Conservation (phyloP, 768 basidiomycete species). For the Polyporus arcularius region DNA sequence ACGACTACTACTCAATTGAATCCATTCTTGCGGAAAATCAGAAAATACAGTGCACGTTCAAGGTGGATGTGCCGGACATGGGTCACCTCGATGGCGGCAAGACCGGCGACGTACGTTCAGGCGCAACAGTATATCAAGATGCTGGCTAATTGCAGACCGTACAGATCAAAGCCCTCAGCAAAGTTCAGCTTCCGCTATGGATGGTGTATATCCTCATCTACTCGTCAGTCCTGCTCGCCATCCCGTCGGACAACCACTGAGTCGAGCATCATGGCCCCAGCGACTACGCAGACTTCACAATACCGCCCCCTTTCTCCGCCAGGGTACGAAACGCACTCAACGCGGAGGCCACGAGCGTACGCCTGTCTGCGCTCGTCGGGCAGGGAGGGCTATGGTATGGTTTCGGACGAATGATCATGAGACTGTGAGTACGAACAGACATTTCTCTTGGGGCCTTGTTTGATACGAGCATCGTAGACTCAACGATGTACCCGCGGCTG, state of each 20-base stretch:
- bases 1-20: conserved; percentile 91
- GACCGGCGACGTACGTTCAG: conserved; percentile 69
- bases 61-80: conserved; percentile 79
- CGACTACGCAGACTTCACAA: conserved; percentile 87
- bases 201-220: conserved; percentile 83
- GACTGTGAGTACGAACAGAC: conserved; percentile 54
- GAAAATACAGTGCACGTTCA: conserved; percentile 96
- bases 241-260: background rate
- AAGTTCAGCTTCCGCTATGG: conserved; percentile 88
- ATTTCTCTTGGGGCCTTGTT: too few relatives aligned
- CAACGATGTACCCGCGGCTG: conserved; percentile 70
- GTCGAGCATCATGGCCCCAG: conserved; percentile 37
- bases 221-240: conserved; percentile 50
- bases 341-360: conserved; percentile 86
- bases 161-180: conserved; percentile 77
- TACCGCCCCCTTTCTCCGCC: conserved; percentile 74
- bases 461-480: conserved; percentile 47
- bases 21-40: conserved; percentile 90
- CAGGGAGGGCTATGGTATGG: conserved; percentile 91
- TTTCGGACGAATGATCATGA: conserved; percentile 84
- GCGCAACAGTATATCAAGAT: background rate
- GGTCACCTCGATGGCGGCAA: conserved; percentile 88
- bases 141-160: background rate
- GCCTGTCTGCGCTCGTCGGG: conserved; percentile 80
- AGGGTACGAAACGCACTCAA: conserved; percentile 85